Percentiles rank a stretch among this genome's conserved stretches.
Evolutionary conservation across 176 grass and related monocot species (phyloP).

Genomic region (Cenchrus fungigraminus): DNA sequence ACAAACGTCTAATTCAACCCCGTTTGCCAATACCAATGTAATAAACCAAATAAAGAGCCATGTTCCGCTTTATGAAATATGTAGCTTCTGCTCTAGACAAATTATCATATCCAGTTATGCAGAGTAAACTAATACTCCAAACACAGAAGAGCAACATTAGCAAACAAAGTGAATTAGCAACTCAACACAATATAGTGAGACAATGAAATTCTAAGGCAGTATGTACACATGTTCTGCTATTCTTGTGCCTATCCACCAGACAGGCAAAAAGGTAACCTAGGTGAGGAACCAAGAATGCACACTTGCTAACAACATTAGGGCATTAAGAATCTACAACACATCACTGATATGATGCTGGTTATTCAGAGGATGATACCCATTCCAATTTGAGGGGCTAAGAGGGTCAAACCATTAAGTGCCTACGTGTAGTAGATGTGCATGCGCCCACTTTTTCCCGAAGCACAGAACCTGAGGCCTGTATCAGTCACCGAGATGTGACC

Average conservation of each 20-base stretch:
- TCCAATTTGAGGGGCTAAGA: conserved; percentile 20
- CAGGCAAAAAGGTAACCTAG: conserved; percentile 25
- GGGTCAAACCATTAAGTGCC: conserved; percentile 10
- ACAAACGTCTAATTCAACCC: neutral
- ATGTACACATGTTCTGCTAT: conserved; percentile 10
- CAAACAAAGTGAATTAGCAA: conserved; percentile 44
- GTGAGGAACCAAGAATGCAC: conserved; percentile 23
- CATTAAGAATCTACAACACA: conserved; percentile 16
- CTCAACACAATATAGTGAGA: neutral
- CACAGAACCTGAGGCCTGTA: neutral
- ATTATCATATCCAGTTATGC: no score
- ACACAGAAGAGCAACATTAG: conserved; percentile 29
- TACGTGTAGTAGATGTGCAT: neutral
- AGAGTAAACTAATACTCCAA: neutral
- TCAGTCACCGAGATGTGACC: neutral
- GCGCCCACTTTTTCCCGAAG: neutral
- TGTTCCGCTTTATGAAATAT: neutral
- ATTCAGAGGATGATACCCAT: conserved; percentile 16
- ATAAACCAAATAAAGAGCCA: neutral
- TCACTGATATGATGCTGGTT: conserved; percentile 17
- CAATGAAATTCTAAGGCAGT: neutral
- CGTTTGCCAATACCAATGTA: neutral
- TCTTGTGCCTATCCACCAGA: conserved; percentile 7
- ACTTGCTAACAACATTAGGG: neutral
- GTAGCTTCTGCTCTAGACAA: neutral